Conservation (phyloP, 2,329 filamentous ascomycete species). For the Harringtonia aguacate region DNA sequence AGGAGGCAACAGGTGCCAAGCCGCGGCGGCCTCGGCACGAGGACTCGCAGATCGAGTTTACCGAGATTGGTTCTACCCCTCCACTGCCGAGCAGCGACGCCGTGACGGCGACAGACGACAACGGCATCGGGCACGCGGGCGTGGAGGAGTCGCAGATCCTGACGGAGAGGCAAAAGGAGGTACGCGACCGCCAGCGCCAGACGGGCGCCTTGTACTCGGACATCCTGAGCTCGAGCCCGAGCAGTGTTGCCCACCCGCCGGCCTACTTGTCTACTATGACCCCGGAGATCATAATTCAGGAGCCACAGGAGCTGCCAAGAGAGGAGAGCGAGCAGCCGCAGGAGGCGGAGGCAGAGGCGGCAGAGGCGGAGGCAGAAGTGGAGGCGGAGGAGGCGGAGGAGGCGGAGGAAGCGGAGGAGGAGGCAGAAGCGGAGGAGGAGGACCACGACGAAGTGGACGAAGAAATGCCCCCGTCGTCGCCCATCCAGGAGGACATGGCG, state of each 20-base stretch:
- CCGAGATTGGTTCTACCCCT: constrained; percentile 51
- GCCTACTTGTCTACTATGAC: no score
- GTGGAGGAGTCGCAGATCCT: constrained; percentile 56
- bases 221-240: constrained; percentile 45
- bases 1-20: constrained; percentile 15
- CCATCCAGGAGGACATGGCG: constrained; percentile 1
- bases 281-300: no score
- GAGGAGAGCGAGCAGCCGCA: no score
- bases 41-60: constrained; percentile 73
- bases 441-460: not conserved
- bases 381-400: not conserved
- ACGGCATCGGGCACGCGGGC: not conserved
- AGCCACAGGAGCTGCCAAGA: no score
- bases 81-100: constrained; percentile 23
- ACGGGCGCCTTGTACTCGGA: constrained; percentile 57
- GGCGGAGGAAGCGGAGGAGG: not conserved
- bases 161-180: constrained; percentile 70
- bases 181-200: constrained; percentile 61
- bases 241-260: constrained; percentile 5
- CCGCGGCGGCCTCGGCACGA: constrained; percentile 56
- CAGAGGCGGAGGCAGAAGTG: no score
- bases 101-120: constrained; percentile 11
- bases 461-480: not conserved
- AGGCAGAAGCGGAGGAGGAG: not conserved
- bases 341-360: constrained; percentile 12